Evolutionary conservation across 2,329 filamentous ascomycete genomes (phyloP).

Genomic region (Stachybotrys elegans): DNA sequence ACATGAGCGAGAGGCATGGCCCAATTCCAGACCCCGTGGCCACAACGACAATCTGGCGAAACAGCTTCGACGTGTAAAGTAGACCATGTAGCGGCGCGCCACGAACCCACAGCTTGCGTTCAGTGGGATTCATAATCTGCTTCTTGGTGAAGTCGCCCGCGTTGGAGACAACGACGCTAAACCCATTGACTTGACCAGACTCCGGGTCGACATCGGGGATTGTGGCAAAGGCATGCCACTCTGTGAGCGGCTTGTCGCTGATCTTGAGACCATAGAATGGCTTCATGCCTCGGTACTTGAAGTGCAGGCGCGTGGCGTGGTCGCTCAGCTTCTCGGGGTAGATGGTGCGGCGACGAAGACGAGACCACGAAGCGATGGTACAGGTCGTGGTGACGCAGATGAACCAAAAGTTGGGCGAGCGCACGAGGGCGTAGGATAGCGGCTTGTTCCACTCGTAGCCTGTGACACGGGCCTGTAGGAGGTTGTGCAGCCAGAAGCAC

Average conservation of each 20-base stretch:
- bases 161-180: too few species aligned
- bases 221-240: background rate
- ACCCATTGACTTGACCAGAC: background rate
- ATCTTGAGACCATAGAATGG: background rate
- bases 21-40: background rate
- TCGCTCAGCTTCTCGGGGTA: background rate
- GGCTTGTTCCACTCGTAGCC: background rate
- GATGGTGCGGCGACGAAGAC: background rate
- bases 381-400: background rate
- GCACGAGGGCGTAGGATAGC: background rate
- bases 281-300: background rate
- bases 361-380: background rate
- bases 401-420: background rate
- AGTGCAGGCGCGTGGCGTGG: constrained; percentile 1
- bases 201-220: background rate
- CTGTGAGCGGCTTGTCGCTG: background rate
- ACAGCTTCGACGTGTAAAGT: background rate
- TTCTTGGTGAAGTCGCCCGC: too few species aligned
- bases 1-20: background rate
- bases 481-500: background rate
- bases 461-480: background rate
- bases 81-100: background rate
- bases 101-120: background rate
- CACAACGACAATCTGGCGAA: background rate
- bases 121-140: too few species aligned